Evolutionary conservation across 495 filamentous ascomycete genomes (phyloP).

Genomic region (Aspergillus haitiensis): DNA sequence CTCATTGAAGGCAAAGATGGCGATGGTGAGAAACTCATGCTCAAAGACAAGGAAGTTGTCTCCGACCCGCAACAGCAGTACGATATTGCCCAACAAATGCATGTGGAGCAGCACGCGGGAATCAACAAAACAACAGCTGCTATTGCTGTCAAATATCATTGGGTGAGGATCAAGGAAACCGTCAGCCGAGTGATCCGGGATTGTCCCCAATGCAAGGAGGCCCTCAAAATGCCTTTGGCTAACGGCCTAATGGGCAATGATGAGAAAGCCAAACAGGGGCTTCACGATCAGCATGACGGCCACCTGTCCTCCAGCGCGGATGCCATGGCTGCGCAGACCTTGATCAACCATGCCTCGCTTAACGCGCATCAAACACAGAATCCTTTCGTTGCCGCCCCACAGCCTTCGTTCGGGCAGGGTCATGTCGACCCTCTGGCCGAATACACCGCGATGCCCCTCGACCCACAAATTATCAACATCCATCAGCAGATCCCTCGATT

Average conservation of each 20-base stretch:
- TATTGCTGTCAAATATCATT: constrained; percentile 93
- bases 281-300: constrained; percentile 8
- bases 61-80: constrained; percentile 89
- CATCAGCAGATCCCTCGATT: constrained; percentile 43
- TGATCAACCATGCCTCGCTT: constrained; percentile 38
- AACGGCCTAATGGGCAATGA: constrained; percentile 32
- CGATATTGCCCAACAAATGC: constrained; percentile 76
- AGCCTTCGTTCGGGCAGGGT: constrained; percentile 30
- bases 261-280: constrained; percentile 29
- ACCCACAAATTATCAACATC: constrained; percentile 48
- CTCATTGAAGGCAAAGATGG: constrained; percentile 52
- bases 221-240: constrained; percentile 55
- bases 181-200: constrained; percentile 92
- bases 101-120: constrained; percentile 79
- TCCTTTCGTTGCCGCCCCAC: constrained; percentile 34
- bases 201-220: constrained; percentile 86
- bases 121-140: constrained; percentile 98
- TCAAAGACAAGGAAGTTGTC: constrained; percentile 97
- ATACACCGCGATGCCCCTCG: constrained; percentile 44
- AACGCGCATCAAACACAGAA: constrained; percentile 32
- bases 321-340: constrained; percentile 26
- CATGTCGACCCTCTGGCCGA: constrained; percentile 40
- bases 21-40: constrained; percentile 76
- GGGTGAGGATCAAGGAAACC: constrained; percentile 98
- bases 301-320: constrained; percentile 14